phyloP scores from a whole-genome alignment of 2,329 filamentous ascomycete species.

The Atkinsonella texensis region DNA sequence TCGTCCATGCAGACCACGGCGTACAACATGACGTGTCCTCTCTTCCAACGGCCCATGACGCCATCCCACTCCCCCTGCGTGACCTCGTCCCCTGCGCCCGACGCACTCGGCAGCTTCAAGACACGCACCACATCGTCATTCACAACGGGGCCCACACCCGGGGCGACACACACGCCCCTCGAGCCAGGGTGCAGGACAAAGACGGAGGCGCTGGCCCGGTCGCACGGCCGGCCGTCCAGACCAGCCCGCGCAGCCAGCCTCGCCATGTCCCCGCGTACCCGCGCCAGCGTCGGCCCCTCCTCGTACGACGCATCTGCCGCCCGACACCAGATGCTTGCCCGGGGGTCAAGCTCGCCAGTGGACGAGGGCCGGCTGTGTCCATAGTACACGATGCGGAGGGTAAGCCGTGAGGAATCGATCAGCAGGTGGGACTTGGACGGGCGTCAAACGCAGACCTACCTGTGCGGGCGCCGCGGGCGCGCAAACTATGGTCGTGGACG shows the following conservation, averaged over 20 bases:
- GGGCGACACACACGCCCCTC: neutral
- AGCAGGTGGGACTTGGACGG: too few relatives aligned
- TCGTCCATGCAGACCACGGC: neutral
- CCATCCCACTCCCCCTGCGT: constrained; percentile 13
- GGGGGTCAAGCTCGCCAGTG: neutral
- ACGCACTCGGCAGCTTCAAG: neutral
- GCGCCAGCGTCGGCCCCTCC: neutral
- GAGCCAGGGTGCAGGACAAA: neutral
- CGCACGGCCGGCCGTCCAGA: neutral
- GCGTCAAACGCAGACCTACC: neutral
- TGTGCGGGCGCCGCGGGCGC: neutral
- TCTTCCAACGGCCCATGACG: constrained; percentile 6
- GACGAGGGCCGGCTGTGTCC: neutral
- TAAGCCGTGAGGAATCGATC: too few relatives aligned
- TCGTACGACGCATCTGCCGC: neutral
- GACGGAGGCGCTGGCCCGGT: neutral
- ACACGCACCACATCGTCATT: neutral
- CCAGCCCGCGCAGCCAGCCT: neutral
- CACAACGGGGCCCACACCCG: neutral
- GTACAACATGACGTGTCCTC: neutral
- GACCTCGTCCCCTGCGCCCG: constrained; percentile 5
- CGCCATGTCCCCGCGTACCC: neutral
- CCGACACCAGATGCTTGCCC: neutral
- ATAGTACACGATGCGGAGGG: constrained; percentile 6
- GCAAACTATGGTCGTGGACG: neutral